Conservation (phyloP, 768 basidiomycete species). For the Tulasnella sp. region DNA sequence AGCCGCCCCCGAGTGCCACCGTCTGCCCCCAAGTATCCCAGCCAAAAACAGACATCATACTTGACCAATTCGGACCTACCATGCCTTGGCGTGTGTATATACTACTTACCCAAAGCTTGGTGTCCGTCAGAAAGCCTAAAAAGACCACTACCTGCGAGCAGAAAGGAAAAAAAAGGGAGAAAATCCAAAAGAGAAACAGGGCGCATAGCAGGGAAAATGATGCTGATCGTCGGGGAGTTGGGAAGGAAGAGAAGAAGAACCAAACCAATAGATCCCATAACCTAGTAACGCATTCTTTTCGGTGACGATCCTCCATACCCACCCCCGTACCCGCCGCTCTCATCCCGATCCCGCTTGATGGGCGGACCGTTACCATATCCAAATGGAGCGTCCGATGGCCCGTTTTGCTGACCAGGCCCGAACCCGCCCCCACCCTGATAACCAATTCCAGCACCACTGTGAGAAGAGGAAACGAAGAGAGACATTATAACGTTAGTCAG, state of each 20-base stretch:
- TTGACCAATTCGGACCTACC: not conserved
- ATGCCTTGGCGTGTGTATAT: not conserved
- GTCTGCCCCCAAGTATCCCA: not conserved
- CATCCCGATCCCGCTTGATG: conserved; percentile 20
- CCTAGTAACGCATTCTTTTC: conserved; percentile 52
- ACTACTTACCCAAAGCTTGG: conserved; percentile 9
- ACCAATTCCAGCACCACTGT: conserved; percentile 63
- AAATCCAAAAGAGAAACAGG: not conserved
- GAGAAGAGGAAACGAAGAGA: conserved; percentile 31
- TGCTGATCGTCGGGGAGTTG: not conserved
- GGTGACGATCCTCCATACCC: conserved; percentile 53
- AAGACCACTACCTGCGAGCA: not conserved
- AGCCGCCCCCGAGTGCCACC: not conserved
- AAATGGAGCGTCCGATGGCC: conserved; percentile 23
- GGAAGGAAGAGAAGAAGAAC: not conserved
- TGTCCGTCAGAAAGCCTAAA: not conserved
- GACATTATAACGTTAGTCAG: conserved; percentile 14
- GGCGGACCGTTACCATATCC: conserved; percentile 13
- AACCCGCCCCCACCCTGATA: conserved; percentile 52
- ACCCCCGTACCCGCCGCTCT: conserved; percentile 38
- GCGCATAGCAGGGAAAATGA: not conserved
- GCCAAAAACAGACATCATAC: not conserved
- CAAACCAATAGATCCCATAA: conserved; percentile 1
- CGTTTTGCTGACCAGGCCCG: conserved; percentile 25
- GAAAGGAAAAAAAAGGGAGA: not conserved